Conservation (phyloP, 495 filamentous ascomycete genomes). For the Podospora tetraspora region DNA sequence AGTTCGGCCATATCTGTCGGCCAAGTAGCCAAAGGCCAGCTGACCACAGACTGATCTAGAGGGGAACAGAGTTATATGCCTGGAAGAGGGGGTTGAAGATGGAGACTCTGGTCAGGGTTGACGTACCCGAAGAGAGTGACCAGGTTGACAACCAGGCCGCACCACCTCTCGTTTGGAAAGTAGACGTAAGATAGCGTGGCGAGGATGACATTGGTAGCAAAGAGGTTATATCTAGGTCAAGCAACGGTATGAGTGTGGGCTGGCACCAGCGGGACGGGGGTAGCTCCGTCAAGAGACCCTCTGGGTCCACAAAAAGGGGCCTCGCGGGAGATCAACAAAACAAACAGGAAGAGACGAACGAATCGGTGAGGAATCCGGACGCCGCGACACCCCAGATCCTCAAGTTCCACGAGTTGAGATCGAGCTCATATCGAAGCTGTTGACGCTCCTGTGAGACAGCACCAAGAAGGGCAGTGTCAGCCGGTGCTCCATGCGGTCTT, state of each 20-base stretch:
- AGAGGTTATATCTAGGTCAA: slow-evolving; percentile 46
- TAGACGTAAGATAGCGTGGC: slow-evolving; percentile 61
- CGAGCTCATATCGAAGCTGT: slow-evolving; percentile 34
- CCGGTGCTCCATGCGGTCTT: neutral
- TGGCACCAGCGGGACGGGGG: neutral
- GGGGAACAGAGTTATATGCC: neutral
- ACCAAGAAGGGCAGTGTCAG: neutral
- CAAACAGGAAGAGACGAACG: slow-evolving; percentile 39
- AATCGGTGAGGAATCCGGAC: slow-evolving; percentile 64
- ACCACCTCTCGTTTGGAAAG: slow-evolving; percentile 41
- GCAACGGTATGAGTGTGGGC: neutral
- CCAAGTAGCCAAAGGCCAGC: slow-evolving; percentile 66
- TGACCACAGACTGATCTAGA: slow-evolving; percentile 54
- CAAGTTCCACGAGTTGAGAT: slow-evolving; percentile 38
- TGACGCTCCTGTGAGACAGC: slow-evolving; percentile 28
- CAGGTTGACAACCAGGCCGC: slow-evolving; percentile 49
- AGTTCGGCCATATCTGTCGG: slow-evolving; percentile 69
- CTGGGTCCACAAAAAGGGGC: neutral
- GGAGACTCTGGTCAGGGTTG: neutral
- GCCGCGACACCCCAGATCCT: slow-evolving; percentile 53
- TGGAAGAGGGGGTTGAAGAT: neutral
- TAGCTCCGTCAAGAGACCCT: neutral
- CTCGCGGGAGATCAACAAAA: neutral
- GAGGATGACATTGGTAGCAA: slow-evolving; percentile 60
- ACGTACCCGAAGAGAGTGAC: slow-evolving; percentile 56